Percentiles rank a stretch among this genome's conserved stretches.
These are phyloP conservation scores for Martensiomyces pterosporus DNA, from an alignment of 192 early-diverging fungal genomes.

Conservation along the genomic window DNA sequence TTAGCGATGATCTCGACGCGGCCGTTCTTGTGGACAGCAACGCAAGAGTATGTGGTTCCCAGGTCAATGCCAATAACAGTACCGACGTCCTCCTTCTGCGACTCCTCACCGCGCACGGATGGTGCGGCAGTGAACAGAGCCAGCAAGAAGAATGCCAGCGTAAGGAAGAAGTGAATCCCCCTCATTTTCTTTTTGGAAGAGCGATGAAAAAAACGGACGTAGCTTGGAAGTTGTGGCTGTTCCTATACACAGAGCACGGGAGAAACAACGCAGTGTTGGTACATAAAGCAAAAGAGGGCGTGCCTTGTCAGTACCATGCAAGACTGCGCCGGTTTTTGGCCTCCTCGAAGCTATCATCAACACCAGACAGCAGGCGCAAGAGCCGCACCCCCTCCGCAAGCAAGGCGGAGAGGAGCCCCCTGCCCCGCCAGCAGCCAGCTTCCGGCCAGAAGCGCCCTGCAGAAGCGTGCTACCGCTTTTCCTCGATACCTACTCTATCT, in stretches of 20 bases:
- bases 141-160: constrained; percentile 43
- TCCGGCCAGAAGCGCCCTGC: too few species aligned
- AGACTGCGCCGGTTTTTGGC: too few species aligned
- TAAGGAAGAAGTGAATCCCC: constrained; percentile 42
- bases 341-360: too few species aligned
- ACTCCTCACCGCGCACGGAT: constrained; percentile 39
- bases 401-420: too few species aligned
- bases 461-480: too few species aligned
- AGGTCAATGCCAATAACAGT: constrained; percentile 92
- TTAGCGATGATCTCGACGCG: constrained; percentile 97
- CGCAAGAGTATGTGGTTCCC: constrained; percentile 92
- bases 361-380: too few species aligned
- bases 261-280: background rate
- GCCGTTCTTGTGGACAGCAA: constrained; percentile 90
- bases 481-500: too few species aligned
- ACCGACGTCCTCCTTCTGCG: constrained; percentile 45
- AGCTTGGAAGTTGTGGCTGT: too few species aligned
- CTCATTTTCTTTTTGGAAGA: constrained; percentile 23
- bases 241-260: too few species aligned
- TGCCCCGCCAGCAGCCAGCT: too few species aligned
- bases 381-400: too few species aligned
- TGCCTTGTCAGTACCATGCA: too few species aligned
- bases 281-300: background rate
- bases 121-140: constrained; percentile 37
- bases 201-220: background rate